phyloP scores from a whole-genome alignment of 768 basidiomycete species.

The Daedalea quercina region DNA sequence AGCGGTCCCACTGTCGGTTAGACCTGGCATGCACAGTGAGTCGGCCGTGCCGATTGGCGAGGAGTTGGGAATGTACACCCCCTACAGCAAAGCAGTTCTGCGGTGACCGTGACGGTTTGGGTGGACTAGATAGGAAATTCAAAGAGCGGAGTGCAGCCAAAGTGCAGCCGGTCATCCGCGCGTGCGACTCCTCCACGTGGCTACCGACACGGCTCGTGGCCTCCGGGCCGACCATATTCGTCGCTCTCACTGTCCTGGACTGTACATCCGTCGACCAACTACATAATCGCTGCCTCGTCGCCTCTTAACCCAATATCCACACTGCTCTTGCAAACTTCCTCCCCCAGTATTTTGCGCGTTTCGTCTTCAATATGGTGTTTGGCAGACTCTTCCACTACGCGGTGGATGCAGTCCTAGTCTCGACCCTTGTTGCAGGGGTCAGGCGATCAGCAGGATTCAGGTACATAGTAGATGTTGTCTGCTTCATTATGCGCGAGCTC shows the following conservation, averaged over 20 bases:
- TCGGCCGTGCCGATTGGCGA: too few species aligned
- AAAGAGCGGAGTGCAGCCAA: too few species aligned
- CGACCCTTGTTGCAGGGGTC: constrained; percentile 88
- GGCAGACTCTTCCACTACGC: constrained; percentile 80
- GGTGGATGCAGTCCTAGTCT: constrained; percentile 77
- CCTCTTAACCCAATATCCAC: background rate
- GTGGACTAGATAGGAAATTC: too few species aligned
- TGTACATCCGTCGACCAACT: background rate
- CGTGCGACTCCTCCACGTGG: background rate
- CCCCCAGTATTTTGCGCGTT: background rate
- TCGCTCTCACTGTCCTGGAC: background rate
- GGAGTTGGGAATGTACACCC: too few species aligned
- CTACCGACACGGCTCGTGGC: background rate
- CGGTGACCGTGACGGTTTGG: too few species aligned
- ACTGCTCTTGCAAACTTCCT: background rate
- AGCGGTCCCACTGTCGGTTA: too few species aligned
- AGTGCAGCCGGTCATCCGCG: too few species aligned
- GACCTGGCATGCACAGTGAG: too few species aligned
- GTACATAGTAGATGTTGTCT: constrained; percentile 42
- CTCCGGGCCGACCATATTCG: background rate
- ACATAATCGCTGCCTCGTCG: background rate
- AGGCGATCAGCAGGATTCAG: constrained; percentile 84
- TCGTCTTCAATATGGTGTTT: constrained; percentile 29
- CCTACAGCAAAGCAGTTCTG: too few species aligned
- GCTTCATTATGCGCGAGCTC: too few species aligned